phyloP scores from a whole-genome alignment of 768 basidiomycete genomes.

The Suillus weaverae region DNA sequence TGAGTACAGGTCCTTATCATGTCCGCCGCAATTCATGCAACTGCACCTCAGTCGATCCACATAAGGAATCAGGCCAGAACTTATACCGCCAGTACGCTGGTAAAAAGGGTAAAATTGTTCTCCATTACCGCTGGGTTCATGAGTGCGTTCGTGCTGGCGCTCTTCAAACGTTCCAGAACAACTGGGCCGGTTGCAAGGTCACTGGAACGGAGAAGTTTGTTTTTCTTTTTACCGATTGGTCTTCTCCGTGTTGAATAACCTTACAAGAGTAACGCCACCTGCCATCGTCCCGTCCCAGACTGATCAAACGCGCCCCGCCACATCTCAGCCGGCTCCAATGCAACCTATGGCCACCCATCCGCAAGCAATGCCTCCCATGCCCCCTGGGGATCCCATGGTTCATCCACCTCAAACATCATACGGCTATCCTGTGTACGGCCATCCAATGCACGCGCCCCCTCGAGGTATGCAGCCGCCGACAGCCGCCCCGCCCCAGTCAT shows the following conservation, averaged over 20 bases:
- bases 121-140: conserved; percentile 72
- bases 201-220: conserved; percentile 70
- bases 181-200: conserved; percentile 83
- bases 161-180: conserved; percentile 71
- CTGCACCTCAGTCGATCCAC: conserved; percentile 62
- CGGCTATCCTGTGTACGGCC: conserved; percentile 38
- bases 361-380: conserved; percentile 28
- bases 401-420: conserved; percentile 31
- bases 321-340: conserved; percentile 27
- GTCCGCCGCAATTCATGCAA: not conserved
- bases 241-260: conserved; percentile 6
- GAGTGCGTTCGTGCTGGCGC: conserved; percentile 71
- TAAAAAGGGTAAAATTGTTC: conserved; percentile 79
- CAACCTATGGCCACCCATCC: conserved; percentile 30
- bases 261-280: conserved; percentile 27
- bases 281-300: conserved; percentile 19
- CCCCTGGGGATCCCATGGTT: conserved; percentile 28
- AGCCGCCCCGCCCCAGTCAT: conserved; percentile 56
- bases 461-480: conserved; percentile 46
- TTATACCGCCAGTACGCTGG: conserved; percentile 75
- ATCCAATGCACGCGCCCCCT: conserved; percentile 38
- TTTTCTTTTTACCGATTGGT: not conserved
- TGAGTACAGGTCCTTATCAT: conserved; percentile 34
- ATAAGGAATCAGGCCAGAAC: conserved; percentile 77
- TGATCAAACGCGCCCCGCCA: conserved; percentile 19